Percentiles rank a stretch among this genome's conserved stretches.
These are phyloP conservation scores for Colletotrichum gigasporum DNA, from an alignment of 2,329 filamentous ascomycete genomes.

Conservation along the genomic window DNA sequence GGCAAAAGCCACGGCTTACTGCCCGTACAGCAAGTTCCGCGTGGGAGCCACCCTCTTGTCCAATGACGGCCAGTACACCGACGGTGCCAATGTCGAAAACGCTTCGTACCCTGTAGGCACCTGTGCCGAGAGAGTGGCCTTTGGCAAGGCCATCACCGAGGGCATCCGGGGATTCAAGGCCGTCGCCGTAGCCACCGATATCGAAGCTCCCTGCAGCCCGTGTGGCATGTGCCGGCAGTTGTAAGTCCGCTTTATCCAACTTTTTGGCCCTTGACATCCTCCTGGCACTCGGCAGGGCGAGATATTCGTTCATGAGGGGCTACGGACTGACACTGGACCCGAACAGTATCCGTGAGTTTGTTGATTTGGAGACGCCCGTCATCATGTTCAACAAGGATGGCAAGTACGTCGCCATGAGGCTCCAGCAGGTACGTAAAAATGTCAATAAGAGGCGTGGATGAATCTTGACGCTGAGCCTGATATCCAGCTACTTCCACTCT, in stretches of 20 bases:
- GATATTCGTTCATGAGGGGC: neutral
- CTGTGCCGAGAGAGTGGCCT: slow-evolving; percentile 91
- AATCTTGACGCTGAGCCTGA: neutral
- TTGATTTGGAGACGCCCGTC: slow-evolving; percentile 73
- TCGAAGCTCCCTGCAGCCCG: slow-evolving; percentile 74
- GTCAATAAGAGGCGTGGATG: neutral
- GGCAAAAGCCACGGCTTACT: slow-evolving; percentile 85
- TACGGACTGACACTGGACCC: slow-evolving; percentile 3
- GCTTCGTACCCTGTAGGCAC: slow-evolving; percentile 93
- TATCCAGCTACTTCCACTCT: slow-evolving; percentile 71
- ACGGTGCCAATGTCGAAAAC: slow-evolving; percentile 93
- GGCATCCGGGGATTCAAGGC: slow-evolving; percentile 73
- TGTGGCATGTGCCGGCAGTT: slow-evolving; percentile 98
- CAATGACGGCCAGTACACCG: slow-evolving; percentile 62
- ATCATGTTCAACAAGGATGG: slow-evolving; percentile 93
- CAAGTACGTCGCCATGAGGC: slow-evolving; percentile 73
- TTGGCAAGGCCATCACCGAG: slow-evolving; percentile 79
- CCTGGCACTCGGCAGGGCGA: too few species aligned
- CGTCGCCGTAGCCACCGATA: slow-evolving; percentile 86
- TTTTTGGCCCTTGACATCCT: neutral
- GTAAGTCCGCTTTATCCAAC: slow-evolving; percentile 56
- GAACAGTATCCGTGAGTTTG: slow-evolving; percentile 80
- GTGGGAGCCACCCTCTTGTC: slow-evolving; percentile 84
- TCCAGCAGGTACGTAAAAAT: slow-evolving; percentile 67
- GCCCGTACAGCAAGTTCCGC: slow-evolving; percentile 91